These are phyloP conservation scores for Elongisporangium anandrum DNA, from an alignment of 352 stramenopile species.

Conservation along the genomic window DNA sequence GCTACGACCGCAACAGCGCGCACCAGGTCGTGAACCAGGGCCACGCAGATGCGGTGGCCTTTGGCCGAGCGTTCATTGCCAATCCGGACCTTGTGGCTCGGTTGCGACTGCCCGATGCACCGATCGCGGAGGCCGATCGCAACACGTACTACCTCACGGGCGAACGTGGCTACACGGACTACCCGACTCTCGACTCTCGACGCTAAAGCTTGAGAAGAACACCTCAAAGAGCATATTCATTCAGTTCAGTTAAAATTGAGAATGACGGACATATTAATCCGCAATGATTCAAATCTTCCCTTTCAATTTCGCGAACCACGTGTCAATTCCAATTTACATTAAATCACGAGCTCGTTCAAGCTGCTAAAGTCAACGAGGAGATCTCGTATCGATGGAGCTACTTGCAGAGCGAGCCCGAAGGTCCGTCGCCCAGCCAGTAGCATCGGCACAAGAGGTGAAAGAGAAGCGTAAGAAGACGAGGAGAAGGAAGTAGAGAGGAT, in stretches of 20 bases:
- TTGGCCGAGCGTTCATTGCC: slow-evolving; percentile 58
- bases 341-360: too few species aligned
- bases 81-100: slow-evolving; percentile 61
- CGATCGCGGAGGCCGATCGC: slow-evolving; percentile 37
- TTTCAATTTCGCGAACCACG: too few species aligned
- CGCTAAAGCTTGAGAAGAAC: slow-evolving; percentile 25
- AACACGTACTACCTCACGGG: slow-evolving; percentile 34
- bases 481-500: too few species aligned
- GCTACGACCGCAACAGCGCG: slow-evolving; percentile 32
- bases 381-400: too few species aligned
- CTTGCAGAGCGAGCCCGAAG: too few species aligned
- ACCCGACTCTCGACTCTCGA: slow-evolving; percentile 28
- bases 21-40: slow-evolving; percentile 27
- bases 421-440: too few species aligned
- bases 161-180: slow-evolving; percentile 41
- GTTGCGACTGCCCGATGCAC: slow-evolving; percentile 21
- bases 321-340: too few species aligned
- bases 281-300: too few species aligned
- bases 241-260: not conserved
- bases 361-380: too few species aligned
- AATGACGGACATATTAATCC: too few species aligned
- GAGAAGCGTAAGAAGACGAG: too few species aligned
- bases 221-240: not conserved
- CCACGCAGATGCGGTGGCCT: slow-evolving; percentile 44
- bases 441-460: too few species aligned